Percentiles rank a stretch among this genome's conserved stretches.
These are phyloP conservation scores for Blastocystis sp. DNA, from an alignment of 352 stramenopile species.

Conservation along the genomic window DNA sequence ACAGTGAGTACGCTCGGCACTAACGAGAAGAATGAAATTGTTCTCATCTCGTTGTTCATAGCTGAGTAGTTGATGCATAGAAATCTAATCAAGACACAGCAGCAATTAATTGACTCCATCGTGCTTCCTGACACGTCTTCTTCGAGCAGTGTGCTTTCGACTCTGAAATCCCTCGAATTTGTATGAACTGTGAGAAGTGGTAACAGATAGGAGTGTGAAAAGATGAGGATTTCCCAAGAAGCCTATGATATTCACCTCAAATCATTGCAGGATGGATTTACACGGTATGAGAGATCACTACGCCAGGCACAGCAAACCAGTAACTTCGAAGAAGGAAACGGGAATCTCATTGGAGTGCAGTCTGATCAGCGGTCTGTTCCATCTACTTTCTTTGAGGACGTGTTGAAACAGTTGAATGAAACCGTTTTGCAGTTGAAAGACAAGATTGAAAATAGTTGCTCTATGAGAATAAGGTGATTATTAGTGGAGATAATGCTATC, in stretches of 20 bases:
- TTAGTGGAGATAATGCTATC: slow-evolving; percentile 39
- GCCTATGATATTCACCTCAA: not conserved
- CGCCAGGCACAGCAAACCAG: not conserved
- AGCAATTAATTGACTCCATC: not conserved
- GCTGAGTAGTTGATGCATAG: not conserved
- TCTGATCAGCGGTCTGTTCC: not conserved
- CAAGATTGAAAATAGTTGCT: slow-evolving; percentile 33
- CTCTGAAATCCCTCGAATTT: not conserved
- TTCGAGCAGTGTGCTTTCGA: not conserved
- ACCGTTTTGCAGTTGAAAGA: not conserved
- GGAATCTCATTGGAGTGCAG: not conserved
- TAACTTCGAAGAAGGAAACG: not conserved
- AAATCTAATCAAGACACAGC: not conserved
- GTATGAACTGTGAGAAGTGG: not conserved
- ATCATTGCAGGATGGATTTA: not conserved
- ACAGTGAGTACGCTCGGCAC: not conserved
- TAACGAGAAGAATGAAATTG: not conserved
- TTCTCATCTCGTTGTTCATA: not conserved
- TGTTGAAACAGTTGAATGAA: slow-evolving; percentile 1
- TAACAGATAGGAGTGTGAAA: slow-evolving; percentile 20
- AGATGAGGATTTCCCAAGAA: not conserved
- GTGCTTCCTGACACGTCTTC: not conserved
- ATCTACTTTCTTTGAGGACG: slow-evolving; percentile 28
- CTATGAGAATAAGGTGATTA: not conserved
- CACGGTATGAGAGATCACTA: not conserved